Evolutionary conservation across 352 stramenopile species (phyloP), one percentile per base, ranked within the genome.

Genomic region (Phytophthora ohioensis): DNA sequence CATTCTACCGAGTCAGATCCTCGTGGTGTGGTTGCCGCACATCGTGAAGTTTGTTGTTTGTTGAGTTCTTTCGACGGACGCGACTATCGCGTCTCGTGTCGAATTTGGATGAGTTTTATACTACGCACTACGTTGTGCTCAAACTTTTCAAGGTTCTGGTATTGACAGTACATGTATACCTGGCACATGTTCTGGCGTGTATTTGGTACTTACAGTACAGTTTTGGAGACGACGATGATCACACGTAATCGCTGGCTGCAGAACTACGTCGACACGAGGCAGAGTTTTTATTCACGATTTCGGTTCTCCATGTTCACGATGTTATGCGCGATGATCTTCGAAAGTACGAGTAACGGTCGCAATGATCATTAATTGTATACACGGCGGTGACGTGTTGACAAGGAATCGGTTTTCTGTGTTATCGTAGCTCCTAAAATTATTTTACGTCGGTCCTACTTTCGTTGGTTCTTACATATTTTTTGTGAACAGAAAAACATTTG

Each of bases 161-260:
- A 7, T 70, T 69, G 2, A 86, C 76, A 4, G 2, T 27, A 27
- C 21, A 27, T 27, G 52, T 87, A 3, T 78, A 79, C 30, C 12
- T 92, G 8, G 82, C 84, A 27, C 84, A 92, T 36, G 65, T 79
- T 2, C 65, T 91, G 82, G 11, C 11, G 21, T 27, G 21, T 27
- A 27, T 27, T 27, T 1, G 21, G 21, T 56, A 34, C 86, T 8
- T 79, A 80, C 7, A 13, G 11, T 85, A 84, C 36, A 64, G 43
- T 41, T 92, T 91, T 17, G 81, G 81, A 7, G 82, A 82, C 30
- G 72, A 88, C 31, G 11, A 60, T 0, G 54, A 80, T 15, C 57
- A 81, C 11, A 49, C 64, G 0, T 9, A 77, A 91, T 53, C 59
- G 78, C 11, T 91, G 84, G 84, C 67, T 91, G 0, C 80, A 4